Percentiles rank a stretch among this genome's conserved stretches.
Evolutionary conservation across 2,329 filamentous ascomycete species (phyloP).

Genomic region (Colletotrichum filicis): DNA sequence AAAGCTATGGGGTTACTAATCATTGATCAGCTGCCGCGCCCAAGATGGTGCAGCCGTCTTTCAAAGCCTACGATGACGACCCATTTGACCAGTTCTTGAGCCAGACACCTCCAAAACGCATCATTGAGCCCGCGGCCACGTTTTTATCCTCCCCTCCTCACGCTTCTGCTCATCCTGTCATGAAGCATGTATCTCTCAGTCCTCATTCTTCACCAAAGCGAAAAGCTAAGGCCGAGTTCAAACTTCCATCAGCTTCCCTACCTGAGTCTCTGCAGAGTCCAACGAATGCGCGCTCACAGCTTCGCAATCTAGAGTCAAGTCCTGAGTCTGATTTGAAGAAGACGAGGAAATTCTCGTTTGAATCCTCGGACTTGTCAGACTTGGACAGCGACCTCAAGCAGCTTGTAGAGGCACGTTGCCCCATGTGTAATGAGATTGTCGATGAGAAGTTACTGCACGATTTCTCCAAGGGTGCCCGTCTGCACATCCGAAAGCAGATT

Average conservation of each 20-base stretch:
- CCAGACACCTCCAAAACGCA: slow-evolving; percentile 6
- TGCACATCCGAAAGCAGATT: slow-evolving; percentile 68
- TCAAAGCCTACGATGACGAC: slow-evolving; percentile 32
- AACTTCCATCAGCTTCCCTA: slow-evolving; percentile 12
- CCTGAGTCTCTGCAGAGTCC: neutral
- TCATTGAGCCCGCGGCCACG: neutral
- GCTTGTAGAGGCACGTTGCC: slow-evolving; percentile 57
- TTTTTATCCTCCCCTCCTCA: slow-evolving; percentile 14
- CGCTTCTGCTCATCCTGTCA: neutral
- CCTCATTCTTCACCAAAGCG: slow-evolving; percentile 2
- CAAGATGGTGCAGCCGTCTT: slow-evolving; percentile 8
- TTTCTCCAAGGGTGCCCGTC: slow-evolving; percentile 57
- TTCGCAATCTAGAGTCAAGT: neutral
- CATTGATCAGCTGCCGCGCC: neutral
- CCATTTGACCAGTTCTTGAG: slow-evolving; percentile 18
- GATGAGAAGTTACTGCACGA: slow-evolving; percentile 63
- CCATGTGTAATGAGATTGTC: slow-evolving; percentile 73
- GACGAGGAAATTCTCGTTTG: slow-evolving; percentile 10
- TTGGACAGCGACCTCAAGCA: slow-evolving; percentile 10
- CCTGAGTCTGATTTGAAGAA: neutral
- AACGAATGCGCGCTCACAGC: slow-evolving; percentile 6
- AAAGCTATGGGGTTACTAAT: neutral
- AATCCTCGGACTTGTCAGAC: slow-evolving; percentile 21
- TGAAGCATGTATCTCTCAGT: slow-evolving; percentile 24
- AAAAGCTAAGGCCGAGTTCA: neutral